Evolutionary conservation across 2,329 filamentous ascomycete species (phyloP).

Genomic region (Aspergillus sp.): DNA sequence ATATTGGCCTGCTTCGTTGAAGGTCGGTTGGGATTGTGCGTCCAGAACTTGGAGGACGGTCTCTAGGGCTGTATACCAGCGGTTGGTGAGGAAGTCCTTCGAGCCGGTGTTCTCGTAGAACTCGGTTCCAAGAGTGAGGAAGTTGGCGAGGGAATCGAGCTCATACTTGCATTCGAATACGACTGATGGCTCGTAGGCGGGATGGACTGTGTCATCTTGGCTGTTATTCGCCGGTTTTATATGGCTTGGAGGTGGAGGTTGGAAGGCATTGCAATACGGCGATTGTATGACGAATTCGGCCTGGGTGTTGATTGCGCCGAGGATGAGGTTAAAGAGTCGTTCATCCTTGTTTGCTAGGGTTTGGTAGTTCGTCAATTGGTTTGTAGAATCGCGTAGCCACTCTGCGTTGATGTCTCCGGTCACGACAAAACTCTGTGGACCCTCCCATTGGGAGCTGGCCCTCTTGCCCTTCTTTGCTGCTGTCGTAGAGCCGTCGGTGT

Average conservation of each 20-base stretch:
- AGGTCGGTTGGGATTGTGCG: constrained; percentile 78
- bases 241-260: constrained; percentile 82
- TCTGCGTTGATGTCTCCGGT: constrained; percentile 92
- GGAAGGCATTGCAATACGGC: constrained; percentile 98
- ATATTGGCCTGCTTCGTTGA: constrained; percentile 67
- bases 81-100: constrained; percentile 70
- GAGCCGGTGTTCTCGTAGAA: constrained; percentile 80
- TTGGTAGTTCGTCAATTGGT: constrained; percentile 91
- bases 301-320: constrained; percentile 95
- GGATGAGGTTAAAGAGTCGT: constrained; percentile 73
- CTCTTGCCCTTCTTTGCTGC: constrained; percentile 34
- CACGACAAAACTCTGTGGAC: constrained; percentile 87
- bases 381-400: constrained; percentile 89
- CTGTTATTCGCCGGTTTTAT: constrained; percentile 72
- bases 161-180: constrained; percentile 99
- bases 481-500: constrained; percentile 61
- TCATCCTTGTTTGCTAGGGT: constrained; percentile 77
- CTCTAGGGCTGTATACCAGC: constrained; percentile 78
- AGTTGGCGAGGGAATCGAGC: constrained; percentile 90
- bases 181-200: constrained; percentile 74
- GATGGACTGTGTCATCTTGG: constrained; percentile 81
- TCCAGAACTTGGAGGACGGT: constrained; percentile 72
- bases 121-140: constrained; percentile 80
- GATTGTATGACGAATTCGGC: constrained; percentile 90
- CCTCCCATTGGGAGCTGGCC: constrained; percentile 70